Percentiles rank a stretch among this genome's conserved stretches.
Evolutionary conservation across 129 eudicot genomes (phyloP).

Genomic region (Flaveria brownii): DNA sequence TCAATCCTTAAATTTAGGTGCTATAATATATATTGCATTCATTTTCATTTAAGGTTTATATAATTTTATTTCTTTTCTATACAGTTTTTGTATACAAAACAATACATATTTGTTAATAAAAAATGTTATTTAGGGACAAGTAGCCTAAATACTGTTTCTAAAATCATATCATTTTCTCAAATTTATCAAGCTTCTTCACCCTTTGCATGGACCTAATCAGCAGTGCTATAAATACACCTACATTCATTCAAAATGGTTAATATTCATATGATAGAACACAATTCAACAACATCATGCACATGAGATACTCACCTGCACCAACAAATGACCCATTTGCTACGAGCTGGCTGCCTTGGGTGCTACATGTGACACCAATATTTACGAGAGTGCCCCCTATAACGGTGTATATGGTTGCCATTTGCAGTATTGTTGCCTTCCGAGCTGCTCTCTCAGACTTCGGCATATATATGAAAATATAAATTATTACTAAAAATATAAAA

Average conservation of each 20-base stretch:
- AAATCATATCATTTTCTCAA: conserved; percentile 71
- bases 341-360: conserved; percentile 66
- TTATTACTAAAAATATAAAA: not conserved
- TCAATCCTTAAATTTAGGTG: not conserved
- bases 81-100: conserved; percentile 31
- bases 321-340: conserved; percentile 77
- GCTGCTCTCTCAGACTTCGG: conserved; percentile 95
- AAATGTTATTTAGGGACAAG: conserved; percentile 13
- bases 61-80: conserved; percentile 30
- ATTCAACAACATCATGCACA: not conserved
- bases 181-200: conserved; percentile 83
- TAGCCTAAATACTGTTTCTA: conserved; percentile 27
- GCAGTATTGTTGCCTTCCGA: conserved; percentile 80
- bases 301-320: conserved; percentile 64
- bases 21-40: not conserved
- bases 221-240: conserved; percentile 73
- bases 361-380: conserved; percentile 72
- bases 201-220: conserved; percentile 89
- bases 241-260: conserved; percentile 28
- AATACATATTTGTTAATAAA: conserved; percentile 28
- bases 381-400: conserved; percentile 81
- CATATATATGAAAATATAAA: conserved; percentile 19
- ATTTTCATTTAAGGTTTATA: conserved; percentile 15
- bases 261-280: not conserved
- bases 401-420: conserved; percentile 94